phyloP scores from a whole-genome alignment of 2,329 filamentous ascomycete genomes.

The Xylaria digitata region DNA sequence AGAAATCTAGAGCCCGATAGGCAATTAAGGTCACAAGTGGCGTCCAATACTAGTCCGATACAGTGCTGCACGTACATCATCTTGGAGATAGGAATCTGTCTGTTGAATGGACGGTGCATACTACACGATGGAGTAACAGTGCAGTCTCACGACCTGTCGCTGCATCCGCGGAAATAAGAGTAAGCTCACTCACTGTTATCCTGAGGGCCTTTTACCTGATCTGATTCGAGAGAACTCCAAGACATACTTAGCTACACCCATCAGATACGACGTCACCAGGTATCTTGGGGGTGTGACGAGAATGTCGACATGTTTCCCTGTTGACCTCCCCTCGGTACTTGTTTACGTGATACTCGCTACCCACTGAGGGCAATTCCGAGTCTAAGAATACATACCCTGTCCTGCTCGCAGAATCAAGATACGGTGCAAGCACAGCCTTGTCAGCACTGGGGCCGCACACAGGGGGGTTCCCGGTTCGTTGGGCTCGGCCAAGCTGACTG shows the following conservation, averaged over 20 bases:
- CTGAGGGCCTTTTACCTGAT: not conserved
- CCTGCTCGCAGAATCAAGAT: not conserved
- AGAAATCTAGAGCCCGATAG: constrained; percentile 1
- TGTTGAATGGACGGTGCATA: constrained; percentile 8
- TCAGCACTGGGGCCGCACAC: constrained; percentile 26
- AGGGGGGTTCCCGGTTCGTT: constrained; percentile 28
- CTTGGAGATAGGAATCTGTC: not conserved
- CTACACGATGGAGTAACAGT: not conserved
- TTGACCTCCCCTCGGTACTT: not conserved
- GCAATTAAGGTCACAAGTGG: constrained; percentile 8
- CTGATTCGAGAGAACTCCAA: not conserved
- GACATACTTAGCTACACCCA: constrained; percentile 14
- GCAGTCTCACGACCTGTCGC: constrained; percentile 12
- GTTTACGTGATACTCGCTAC: constrained; percentile 10
- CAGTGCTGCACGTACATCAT: constrained; percentile 6
- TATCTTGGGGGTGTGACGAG: constrained; percentile 18
- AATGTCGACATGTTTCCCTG: not conserved
- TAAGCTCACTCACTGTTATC: not conserved
- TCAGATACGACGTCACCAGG: constrained; percentile 10
- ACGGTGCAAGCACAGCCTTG: constrained; percentile 17
- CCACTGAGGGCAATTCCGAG: constrained; percentile 20
- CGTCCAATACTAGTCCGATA: constrained; percentile 19
- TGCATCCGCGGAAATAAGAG: constrained; percentile 4
- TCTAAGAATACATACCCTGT: constrained; percentile 33
- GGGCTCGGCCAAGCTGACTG: constrained; percentile 28